Conservation (phyloP, 345 rosid species). For the Citrus unshiu region DNA sequence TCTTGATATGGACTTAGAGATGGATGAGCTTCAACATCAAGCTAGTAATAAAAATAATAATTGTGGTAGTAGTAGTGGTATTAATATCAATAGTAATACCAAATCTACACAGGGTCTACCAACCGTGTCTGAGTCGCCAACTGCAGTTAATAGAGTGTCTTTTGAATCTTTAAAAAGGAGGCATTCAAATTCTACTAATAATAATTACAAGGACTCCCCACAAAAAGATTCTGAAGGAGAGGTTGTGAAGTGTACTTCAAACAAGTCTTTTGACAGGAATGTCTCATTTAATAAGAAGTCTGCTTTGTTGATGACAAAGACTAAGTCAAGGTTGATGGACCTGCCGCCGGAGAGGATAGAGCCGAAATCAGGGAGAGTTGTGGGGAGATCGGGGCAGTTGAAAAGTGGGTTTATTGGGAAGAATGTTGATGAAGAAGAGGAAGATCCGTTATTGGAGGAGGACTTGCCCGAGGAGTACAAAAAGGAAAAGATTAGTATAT, state of each 20-base stretch:
- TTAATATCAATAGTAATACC: background rate
- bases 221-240: constrained; percentile 28
- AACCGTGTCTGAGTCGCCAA: constrained; percentile 36
- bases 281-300: constrained; percentile 31
- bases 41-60: background rate
- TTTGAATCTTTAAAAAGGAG: constrained; percentile 21
- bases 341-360: constrained; percentile 40
- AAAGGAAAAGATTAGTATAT: constrained; percentile 35
- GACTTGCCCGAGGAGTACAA: constrained; percentile 77
- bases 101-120: constrained; percentile 13
- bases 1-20: constrained; percentile 71
- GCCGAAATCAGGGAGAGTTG: constrained; percentile 35
- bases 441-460: constrained; percentile 64
- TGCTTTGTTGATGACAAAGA: constrained; percentile 35
- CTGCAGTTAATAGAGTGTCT: constrained; percentile 25
- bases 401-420: constrained; percentile 48
- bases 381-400: constrained; percentile 32
- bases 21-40: constrained; percentile 56
- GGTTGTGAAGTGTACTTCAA: constrained; percentile 57
- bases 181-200: background rate
- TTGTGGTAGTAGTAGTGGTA: background rate
- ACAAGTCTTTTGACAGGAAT: constrained; percentile 33
- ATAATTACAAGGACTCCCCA: constrained; percentile 27
- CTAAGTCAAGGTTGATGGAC: constrained; percentile 72
- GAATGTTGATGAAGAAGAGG: constrained; percentile 56